Base-by-base conservation (phyloP, 2,329 filamentous ascomycete genomes). In the Penicillium sp. region DNA sequence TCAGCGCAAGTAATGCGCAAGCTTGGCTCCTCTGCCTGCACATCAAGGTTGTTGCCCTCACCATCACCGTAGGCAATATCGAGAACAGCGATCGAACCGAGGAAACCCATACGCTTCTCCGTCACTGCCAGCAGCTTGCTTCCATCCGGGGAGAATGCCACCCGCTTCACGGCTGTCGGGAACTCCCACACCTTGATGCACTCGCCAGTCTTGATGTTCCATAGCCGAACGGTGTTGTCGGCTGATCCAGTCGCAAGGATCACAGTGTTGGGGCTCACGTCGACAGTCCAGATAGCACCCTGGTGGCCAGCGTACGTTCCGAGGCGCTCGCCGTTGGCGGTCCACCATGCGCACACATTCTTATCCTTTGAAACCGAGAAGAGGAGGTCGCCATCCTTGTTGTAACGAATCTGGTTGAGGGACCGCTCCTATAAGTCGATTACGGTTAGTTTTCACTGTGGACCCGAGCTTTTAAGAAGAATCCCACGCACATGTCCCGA, bases 171-270 rank as follows among this genome's bases (percentile, higher is more conserved):
- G 63, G 92, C 92, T 43, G 94, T 97, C 57, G 89, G 87, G 79
- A 97, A 97, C 67, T 99, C 92, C 94, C 94, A 99, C 54, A 89
- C 90, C 87, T 97, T 97, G 71, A 99, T 84, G 74, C 90, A 88
- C 74, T 90, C 90, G 73, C 94, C 94, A 15, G 89, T 89, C 84
- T 92, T 89, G 75, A 97, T 84, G 74, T 99, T 92, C 94, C 94
- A 99, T 70, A 99, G 84, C 71, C 92, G 87, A 78, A 99, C 93
- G 43, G 93, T 97, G 83, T 97, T 97, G 81, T 99, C 94, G 77
- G 94, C 94, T 68, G 92, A 94, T 69, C 94, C 94, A 59, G 90
- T 95, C 72, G 93, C 94, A 73, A 97, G 88, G 72, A 99, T 85
- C 69, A 89, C 90, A 62, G 89, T 90, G 69, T 92, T 92, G 63